Evolutionary conservation across 2,329 filamentous ascomycete genomes (phyloP).

Genomic region (Pseudogymnoascus destructans): DNA sequence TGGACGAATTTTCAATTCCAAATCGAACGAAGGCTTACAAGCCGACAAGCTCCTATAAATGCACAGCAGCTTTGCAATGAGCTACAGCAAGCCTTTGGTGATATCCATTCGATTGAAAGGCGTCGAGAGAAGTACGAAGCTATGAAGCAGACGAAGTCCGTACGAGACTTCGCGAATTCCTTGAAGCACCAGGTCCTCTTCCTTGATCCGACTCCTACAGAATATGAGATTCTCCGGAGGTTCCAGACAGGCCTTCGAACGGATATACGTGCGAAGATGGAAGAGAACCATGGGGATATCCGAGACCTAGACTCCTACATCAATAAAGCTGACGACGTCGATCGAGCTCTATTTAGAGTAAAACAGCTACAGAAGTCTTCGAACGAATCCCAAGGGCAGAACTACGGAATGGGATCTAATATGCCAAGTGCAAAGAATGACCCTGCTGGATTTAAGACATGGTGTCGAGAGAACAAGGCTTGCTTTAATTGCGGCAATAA

Average conservation of each 20-base stretch:
- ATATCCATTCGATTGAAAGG: neutral
- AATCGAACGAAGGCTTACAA: too few species aligned
- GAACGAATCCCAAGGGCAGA: neutral
- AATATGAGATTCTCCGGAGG: neutral
- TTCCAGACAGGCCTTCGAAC: neutral
- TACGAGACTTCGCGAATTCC: too few species aligned
- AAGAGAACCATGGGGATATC: neutral
- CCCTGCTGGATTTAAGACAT: neutral
- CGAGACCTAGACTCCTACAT: neutral
- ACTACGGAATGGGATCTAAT: neutral
- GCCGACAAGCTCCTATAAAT: too few species aligned
- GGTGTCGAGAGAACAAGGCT: neutral
- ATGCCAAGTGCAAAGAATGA: neutral
- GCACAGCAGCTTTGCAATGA: too few species aligned
- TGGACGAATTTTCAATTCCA: neutral
- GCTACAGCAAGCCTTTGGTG: too few species aligned
- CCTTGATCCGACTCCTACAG: neutral
- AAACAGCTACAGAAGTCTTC: neutral
- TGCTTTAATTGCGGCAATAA: neutral
- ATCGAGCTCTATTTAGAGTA: neutral
- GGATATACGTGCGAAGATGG: neutral
- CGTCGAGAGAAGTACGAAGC: neutral
- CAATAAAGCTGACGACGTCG: neutral
- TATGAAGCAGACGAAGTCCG: neutral
- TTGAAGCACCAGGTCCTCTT: neutral